Conservation (phyloP, 139 green algal species). For the Diplosphaera chodatii region DNA sequence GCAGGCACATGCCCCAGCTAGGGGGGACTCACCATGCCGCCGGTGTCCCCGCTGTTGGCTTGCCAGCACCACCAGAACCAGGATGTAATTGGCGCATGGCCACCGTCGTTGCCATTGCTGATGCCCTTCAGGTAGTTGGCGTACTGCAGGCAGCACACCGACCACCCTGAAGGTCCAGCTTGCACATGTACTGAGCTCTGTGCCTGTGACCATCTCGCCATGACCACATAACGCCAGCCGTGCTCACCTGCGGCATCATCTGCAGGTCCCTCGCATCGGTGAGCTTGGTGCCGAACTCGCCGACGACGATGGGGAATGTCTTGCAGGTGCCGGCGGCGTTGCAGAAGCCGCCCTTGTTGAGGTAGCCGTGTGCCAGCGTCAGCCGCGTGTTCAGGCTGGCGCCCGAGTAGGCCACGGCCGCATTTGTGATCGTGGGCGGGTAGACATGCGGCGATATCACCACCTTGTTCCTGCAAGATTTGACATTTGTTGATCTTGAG, state of each 20-base stretch:
- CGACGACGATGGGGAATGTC: constrained; percentile 33
- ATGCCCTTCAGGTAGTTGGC: neutral
- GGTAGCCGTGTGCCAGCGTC: constrained; percentile 23
- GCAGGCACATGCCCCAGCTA: too few relatives aligned
- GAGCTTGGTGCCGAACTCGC: constrained; percentile 34
- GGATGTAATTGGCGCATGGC: neutral
- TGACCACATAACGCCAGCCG: too few relatives aligned
- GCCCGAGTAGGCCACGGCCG: constrained; percentile 5
- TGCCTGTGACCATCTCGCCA: too few relatives aligned
- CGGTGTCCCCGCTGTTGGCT: constrained; percentile 42
- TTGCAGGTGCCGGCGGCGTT: constrained; percentile 15
- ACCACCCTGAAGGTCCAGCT: too few relatives aligned
- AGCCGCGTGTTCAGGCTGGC: constrained; percentile 10
- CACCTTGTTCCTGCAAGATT: constrained; percentile 19
- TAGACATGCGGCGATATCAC: constrained; percentile 43
- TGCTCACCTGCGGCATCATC: constrained; percentile 12
- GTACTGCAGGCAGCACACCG: neutral
- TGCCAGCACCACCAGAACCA: constrained; percentile 37
- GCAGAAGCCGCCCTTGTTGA: constrained; percentile 11
- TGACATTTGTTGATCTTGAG: too few relatives aligned
- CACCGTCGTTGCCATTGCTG: constrained; percentile 2
- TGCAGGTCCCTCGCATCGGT: constrained; percentile 13
- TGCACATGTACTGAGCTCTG: too few relatives aligned
- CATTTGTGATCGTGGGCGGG: constrained; percentile 16
- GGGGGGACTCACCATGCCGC: constrained; percentile 31